A percentile compares a stretch with the other conserved stretches of the same genome.
Conservation (phyloP, 768 basidiomycete species). For the Leccinum obscurum region DNA sequence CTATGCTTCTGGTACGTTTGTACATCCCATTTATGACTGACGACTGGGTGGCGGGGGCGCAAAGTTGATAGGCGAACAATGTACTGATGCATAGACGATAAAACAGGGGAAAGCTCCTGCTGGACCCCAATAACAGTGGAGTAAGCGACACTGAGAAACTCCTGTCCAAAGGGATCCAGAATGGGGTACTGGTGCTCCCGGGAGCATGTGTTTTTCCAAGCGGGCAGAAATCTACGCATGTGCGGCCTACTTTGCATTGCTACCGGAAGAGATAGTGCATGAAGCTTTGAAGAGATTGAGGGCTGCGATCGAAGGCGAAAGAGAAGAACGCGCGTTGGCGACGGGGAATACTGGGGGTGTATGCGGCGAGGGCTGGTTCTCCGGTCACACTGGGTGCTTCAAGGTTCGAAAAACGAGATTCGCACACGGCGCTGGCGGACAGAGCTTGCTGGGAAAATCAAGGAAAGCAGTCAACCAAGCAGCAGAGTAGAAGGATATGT, state of each 20-base stretch:
- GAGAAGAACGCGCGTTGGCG: neutral
- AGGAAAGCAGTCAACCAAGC: no score
- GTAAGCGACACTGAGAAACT: constrained; percentile 64
- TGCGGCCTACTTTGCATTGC: constrained; percentile 67
- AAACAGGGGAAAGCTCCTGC: constrained; percentile 55
- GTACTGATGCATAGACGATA: no score
- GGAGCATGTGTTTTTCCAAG: constrained; percentile 75
- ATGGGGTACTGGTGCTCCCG: constrained; percentile 82
- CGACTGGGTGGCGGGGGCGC: no score
- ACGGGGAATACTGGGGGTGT: neutral
- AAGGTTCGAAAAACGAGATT: no score
- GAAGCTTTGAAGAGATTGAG: constrained; percentile 62
- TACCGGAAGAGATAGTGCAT: constrained; percentile 61
- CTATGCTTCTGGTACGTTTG: neutral
- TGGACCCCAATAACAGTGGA: constrained; percentile 31
- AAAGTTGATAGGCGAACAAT: no score
- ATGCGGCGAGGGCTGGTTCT: no score
- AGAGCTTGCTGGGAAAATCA: no score
- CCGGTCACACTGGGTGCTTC: no score
- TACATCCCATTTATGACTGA: no score
- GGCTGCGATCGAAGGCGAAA: constrained; percentile 29
- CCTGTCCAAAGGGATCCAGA: constrained; percentile 64
- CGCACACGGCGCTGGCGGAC: no score
- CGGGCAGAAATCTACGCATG: constrained; percentile 61
- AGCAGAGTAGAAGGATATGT: no score